Base-by-base conservation (phyloP, 139 green algal species). In the Tetradesmus obliquus region DNA sequence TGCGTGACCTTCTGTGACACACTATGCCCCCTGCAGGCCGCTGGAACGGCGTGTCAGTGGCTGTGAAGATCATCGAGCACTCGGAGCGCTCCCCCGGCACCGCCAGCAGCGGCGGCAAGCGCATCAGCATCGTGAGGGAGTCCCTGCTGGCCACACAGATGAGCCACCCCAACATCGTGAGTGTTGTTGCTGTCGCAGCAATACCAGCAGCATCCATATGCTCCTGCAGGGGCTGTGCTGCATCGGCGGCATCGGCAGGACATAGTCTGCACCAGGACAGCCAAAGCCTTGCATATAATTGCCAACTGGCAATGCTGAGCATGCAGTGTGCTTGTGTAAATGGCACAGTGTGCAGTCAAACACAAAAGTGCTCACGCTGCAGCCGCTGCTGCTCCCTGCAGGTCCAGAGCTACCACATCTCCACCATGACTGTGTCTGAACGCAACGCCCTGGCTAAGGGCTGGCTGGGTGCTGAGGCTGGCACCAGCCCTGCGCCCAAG, bases 21-120 rank as follows among this genome's bases (percentile, higher is more conserved):
- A 84, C 32, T 55, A 13, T 84, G 17, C 79, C 5, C 12, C 72
- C 3, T 90, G 86, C 86, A 90, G 86, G 86, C 10, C 88, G 88
- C 54, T 91, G 88, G 88, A 91, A 91, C 79, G 32, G 55, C 10
- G 79, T 79, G 24, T 62, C 79, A 17, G 88, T 91, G 15, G 88
- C 88, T 3, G 88, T 91, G n/a, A 91, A 91, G 76, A 91, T 91
- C 55, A 87, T 91, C 55, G 88, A 91, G 88, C 88, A 91, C 79
- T n/a, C 58, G 55, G 71, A 84, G 53, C 10, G 55, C 20, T 32
- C 72, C 9, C 69, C 51, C 3, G 66, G 45, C 15, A 83, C 72
- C 17, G 88, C 57, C 53, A 87, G 76, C 55, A 87, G 55, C 24
- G 9, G 32, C 5, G 76, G 88, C 76, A 86, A 87, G 24, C 24